These are phyloP conservation scores for Powellomyces hirtus DNA, from an alignment of 192 early-diverging fungal genomes.

Conservation along the genomic window DNA sequence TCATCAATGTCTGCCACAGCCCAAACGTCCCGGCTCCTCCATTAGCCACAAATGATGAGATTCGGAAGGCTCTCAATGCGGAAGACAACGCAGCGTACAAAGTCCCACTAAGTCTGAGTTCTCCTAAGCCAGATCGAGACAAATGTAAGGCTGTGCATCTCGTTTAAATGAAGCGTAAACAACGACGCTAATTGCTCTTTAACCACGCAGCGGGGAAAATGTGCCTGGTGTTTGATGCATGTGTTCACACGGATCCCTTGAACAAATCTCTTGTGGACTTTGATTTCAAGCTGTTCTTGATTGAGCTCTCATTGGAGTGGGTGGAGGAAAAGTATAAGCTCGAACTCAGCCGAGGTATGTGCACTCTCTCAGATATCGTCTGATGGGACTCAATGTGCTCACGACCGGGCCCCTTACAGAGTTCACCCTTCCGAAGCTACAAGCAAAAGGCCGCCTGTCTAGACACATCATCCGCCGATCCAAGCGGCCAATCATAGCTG, in stretches of 20 bases:
- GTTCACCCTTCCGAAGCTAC: constrained; percentile 55
- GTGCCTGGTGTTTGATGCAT: constrained; percentile 67
- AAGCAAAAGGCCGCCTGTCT: constrained; percentile 58
- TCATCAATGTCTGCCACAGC: constrained; percentile 67
- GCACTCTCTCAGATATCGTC: background rate
- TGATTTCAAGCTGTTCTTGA: constrained; percentile 67
- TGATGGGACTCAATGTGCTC: background rate
- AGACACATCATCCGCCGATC: constrained; percentile 53
- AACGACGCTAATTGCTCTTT: background rate
- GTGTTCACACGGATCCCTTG: constrained; percentile 57
- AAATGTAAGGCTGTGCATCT: constrained; percentile 37
- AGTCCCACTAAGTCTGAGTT: constrained; percentile 62
- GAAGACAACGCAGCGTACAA: constrained; percentile 58
- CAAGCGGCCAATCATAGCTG: constrained; percentile 47
- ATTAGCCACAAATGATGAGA: constrained; percentile 58
- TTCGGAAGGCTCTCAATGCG: constrained; percentile 58
- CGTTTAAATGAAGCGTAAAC: background rate
- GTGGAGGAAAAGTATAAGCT: constrained; percentile 63
- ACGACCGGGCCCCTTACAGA: constrained; percentile 34
- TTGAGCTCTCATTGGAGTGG: constrained; percentile 65
- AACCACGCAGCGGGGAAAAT: constrained; percentile 32
- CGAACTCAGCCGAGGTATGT: constrained; percentile 57
- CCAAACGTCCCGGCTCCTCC: constrained; percentile 56
- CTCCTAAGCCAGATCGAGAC: constrained; percentile 50
- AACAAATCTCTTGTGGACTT: constrained; percentile 53